Conservation (phyloP, 495 filamentous ascomycete species). For the Aspergillus sparsus region DNA sequence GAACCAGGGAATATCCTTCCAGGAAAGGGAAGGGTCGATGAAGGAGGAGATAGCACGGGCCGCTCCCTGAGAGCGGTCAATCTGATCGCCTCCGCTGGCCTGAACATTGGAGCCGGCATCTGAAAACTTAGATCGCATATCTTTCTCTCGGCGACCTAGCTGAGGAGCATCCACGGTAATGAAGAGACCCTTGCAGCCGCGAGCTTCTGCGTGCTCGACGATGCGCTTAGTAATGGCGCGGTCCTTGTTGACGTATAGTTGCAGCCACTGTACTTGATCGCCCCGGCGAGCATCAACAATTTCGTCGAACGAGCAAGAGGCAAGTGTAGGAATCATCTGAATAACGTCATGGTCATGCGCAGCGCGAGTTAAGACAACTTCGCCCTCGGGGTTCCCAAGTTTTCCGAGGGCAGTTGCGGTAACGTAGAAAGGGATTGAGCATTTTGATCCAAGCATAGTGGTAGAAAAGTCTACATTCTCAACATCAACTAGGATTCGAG, state of each 20-base stretch:
- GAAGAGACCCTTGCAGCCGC: constrained; percentile 94
- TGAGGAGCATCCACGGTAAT: constrained; percentile 98
- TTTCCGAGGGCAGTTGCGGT: constrained; percentile 92
- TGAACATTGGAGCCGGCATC: constrained; percentile 87
- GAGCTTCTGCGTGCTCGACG: constrained; percentile 84
- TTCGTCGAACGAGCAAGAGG: constrained; percentile 96
- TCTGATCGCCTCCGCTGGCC: constrained; percentile 54
- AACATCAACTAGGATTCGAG: constrained; percentile 81
- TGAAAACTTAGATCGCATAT: constrained; percentile 90
- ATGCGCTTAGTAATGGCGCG: constrained; percentile 87
- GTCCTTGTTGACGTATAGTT: constrained; percentile 98
- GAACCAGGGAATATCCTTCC: constrained; percentile 97
- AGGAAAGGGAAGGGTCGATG: constrained; percentile 87
- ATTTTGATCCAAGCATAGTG: constrained; percentile 86
- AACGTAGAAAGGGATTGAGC: constrained; percentile 84
- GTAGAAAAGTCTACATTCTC: constrained; percentile 81
- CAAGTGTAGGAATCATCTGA: constrained; percentile 98
- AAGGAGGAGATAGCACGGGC: constrained; percentile 91
- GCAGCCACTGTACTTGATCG: constrained; percentile 92
- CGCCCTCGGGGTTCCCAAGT: constrained; percentile 84
- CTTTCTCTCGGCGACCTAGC: constrained; percentile 90
- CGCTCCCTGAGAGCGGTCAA: constrained; percentile 87
- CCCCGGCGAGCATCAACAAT: constrained; percentile 81
- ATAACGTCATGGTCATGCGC: constrained; percentile 83
- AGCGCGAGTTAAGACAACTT: constrained; percentile 83